Conservation (phyloP, 2,329 filamentous ascomycete genomes). For the Neurospora sp. region DNA sequence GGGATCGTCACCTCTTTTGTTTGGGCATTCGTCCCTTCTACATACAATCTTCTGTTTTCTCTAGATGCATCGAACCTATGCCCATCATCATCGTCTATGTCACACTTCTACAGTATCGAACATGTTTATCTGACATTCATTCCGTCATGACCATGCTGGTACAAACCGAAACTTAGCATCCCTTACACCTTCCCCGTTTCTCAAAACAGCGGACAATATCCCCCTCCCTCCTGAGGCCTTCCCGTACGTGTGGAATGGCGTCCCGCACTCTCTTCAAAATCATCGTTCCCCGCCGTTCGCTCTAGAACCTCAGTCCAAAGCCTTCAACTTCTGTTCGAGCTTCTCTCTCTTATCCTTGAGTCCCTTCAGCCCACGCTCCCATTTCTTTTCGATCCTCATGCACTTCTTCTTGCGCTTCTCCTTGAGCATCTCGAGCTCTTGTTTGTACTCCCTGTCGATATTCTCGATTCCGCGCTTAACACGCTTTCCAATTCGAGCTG, state of each 20-base stretch:
- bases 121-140: background rate
- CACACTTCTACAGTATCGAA: background rate
- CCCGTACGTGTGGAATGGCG: background rate
- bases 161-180: background rate
- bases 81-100: background rate
- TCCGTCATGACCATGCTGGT: background rate
- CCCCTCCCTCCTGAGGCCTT: background rate
- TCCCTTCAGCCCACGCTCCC: no score
- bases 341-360: no score
- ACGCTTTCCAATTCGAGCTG: background rate
- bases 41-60: background rate
- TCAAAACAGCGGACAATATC: background rate
- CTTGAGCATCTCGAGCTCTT: background rate
- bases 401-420: no score
- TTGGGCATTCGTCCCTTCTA: no score
- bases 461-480: background rate
- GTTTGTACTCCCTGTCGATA: background rate
- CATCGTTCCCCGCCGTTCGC: no score
- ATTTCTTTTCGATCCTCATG: no score
- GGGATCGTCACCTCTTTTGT: background rate
- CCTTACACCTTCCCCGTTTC: no score
- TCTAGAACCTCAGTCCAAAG: no score
- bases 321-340: no score
- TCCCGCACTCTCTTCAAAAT: no score
- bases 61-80: rapidly evolving